Evolutionary conservation across 2,329 filamentous ascomycete genomes (phyloP), one percentile per base, ranked within the genome.

Genomic region (Lecanosticta acicola): DNA sequence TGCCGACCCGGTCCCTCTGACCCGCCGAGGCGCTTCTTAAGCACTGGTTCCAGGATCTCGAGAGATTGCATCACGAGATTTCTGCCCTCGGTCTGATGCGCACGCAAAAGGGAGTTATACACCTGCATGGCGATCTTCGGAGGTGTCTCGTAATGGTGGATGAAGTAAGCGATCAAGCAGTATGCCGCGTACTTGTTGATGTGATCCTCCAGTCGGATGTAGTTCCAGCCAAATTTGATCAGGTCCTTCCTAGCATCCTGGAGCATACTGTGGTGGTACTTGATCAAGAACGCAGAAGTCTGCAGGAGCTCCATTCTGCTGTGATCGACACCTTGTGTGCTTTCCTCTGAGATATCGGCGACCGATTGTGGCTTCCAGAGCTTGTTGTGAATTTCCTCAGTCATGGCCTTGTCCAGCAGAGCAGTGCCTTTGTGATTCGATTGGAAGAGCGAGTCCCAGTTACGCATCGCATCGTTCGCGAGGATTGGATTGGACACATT

Each of bases 121-220:
- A 98, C 90, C 65, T 97, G 91, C 16, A 86, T 85, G 3, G 93
- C 89, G 45, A 98, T 97, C 76, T 97, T 98, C 10, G 87, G 78
- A 0, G 93, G 94, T 0, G 93, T 97, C 59, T 98, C 94, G 62
- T 94, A 98, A 54, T 94, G 86, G 0, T 88, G 87, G 59, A 98
- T 96, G 71, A 98, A 98, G 68, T 96, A 98, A 2, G 87, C 89
- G 50, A 98, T 94, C 4, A 98, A 81, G 3, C 96, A 91, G 60
- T 98, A 98, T 2, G 93, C 90, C 0, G 91, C 93, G 65, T 97
- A 93, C 67, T 98, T 98, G 73, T 97, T 98, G 72, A 98, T 95
- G 46, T 95, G 87, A 66, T 99, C 93, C 62, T 99, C 94, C n/a
- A 98, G 78, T 18, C 87, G 82, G 59, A 98, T 98, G 63, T 95